Evolutionary conservation across 1,139 yeast species (phyloP).

Genomic region (Blastobotrys illinoisensis): DNA sequence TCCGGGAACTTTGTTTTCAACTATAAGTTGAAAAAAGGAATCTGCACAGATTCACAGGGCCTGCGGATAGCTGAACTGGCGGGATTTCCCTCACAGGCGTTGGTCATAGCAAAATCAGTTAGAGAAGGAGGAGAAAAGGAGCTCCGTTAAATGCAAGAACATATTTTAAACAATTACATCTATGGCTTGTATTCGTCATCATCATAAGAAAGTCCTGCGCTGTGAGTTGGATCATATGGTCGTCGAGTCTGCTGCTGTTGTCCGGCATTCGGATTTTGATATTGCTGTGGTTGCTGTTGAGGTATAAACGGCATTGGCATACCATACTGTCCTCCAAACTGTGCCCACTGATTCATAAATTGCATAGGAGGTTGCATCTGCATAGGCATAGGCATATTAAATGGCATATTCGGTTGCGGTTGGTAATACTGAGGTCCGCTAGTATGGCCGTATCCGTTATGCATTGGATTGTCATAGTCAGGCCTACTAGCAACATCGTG

Average conservation of each 20-base stretch:
- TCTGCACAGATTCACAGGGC: conserved; percentile 75
- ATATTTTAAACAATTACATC: neutral
- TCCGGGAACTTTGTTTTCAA: conserved; percentile 40
- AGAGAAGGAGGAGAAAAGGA: neutral
- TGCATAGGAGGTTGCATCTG: conserved; percentile 6
- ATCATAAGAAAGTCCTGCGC: conserved; percentile 7
- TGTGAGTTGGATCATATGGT: neutral
- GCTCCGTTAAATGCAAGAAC: neutral
- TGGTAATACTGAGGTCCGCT: conserved; percentile 1
- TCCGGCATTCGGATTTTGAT: neutral
- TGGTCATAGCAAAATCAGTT: conserved; percentile 33
- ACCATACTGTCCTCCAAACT: neutral
- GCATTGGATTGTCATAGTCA: conserved; percentile 13
- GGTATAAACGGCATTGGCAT: neutral
- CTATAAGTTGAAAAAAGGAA: conserved; percentile 64
- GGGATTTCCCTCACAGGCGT: conserved; percentile 67
- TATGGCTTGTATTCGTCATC: conserved; percentile 7
- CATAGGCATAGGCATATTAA: conserved; percentile 4
- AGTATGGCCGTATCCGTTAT: conserved; percentile 7
- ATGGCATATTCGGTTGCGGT: neutral
- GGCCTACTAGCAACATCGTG: conserved; percentile 4
- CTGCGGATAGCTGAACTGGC: conserved; percentile 78
- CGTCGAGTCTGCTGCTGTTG: neutral
- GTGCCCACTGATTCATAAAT: neutral
- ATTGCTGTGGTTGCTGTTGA: neutral